A percentile compares a stretch with the other conserved stretches of the same genome.
These are phyloP conservation scores for Lasiodiplodia sp. DNA, from an alignment of 2,329 filamentous ascomycete genomes.

Conservation along the genomic window DNA sequence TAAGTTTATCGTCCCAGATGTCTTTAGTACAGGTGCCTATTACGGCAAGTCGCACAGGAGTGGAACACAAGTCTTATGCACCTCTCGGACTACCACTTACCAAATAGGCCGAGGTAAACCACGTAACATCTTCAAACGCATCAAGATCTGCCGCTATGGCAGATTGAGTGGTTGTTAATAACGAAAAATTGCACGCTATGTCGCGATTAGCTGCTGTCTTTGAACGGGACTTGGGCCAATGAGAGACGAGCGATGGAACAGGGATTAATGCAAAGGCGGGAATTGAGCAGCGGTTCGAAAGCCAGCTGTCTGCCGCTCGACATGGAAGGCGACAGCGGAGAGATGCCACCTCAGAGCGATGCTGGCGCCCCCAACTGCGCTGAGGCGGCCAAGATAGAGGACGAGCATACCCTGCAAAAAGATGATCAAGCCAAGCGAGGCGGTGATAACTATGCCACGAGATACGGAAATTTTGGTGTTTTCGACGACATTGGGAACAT, in stretches of 20 bases:
- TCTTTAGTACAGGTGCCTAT: not conserved
- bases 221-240: not conserved
- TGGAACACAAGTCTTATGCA: not conserved
- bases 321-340: not conserved
- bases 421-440: slow-evolving; percentile 64
- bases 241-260: not conserved
- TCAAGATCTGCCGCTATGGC: slow-evolving; percentile 77
- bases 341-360: not conserved
- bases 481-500: not conserved
- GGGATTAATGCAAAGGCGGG: slow-evolving; percentile 36
- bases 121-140: slow-evolving; percentile 75
- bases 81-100: slow-evolving; percentile 19
- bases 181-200: slow-evolving; percentile 73
- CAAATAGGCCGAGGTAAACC: slow-evolving; percentile 82
- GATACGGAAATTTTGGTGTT: slow-evolving; percentile 12
- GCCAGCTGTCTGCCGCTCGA: not conserved
- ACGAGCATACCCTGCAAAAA: slow-evolving; percentile 63
- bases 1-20: not conserved
- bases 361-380: not conserved
- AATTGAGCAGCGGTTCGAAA: not conserved
- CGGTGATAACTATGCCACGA: slow-evolving; percentile 51
- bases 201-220: slow-evolving; percentile 18
- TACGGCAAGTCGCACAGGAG: not conserved
- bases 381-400: slow-evolving; percentile 25
- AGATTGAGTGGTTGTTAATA: slow-evolving; percentile 82